These are phyloP conservation scores for Hyparrhenia diplandra DNA, from an alignment of 176 grass and related monocot species.

Conservation along the genomic window DNA sequence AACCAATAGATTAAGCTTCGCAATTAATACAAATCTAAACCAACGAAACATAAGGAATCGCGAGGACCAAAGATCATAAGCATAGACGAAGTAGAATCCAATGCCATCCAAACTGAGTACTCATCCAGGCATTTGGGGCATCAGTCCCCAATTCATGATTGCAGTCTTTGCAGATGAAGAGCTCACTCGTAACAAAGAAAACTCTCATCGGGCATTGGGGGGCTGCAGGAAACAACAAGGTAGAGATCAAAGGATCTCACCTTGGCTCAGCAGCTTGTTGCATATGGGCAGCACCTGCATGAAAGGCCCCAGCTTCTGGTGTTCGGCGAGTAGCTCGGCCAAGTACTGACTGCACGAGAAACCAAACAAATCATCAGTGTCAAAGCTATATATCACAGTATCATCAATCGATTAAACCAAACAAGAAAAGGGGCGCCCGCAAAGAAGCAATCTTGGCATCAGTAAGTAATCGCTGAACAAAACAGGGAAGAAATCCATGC, in stretches of 20 bases:
- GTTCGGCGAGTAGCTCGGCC: slow-evolving; percentile 84
- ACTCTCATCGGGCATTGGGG: slow-evolving; percentile 22
- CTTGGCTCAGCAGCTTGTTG: slow-evolving; percentile 85
- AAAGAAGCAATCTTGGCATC: slow-evolving; percentile 41
- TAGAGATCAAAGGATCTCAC: slow-evolving; percentile 42
- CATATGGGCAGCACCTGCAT: slow-evolving; percentile 97
- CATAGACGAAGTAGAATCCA: background rate
- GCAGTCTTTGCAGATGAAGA: slow-evolving; percentile 14
- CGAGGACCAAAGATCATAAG: background rate
- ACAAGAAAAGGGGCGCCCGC: background rate
- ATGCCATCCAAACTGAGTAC: slow-evolving; percentile 25
- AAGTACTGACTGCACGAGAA: slow-evolving; percentile 71
- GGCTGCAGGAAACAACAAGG: slow-evolving; percentile 18
- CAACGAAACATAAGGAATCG: background rate
- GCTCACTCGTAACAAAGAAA: background rate
- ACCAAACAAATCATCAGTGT: background rate
- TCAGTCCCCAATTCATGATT: slow-evolving; percentile 15
- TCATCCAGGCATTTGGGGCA: slow-evolving; percentile 24
- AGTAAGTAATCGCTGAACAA: slow-evolving; percentile 40
- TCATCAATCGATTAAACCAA: slow-evolving; percentile 8
- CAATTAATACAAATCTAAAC: slow-evolving; percentile 20
- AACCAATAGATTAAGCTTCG: background rate
- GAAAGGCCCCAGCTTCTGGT: slow-evolving; percentile 96
- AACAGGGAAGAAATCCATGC: slow-evolving; percentile 23
- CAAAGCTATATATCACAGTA: background rate